A percentile compares a stretch with the other conserved stretches of the same genome.
These are phyloP conservation scores for Nigrospora oryzae DNA, from an alignment of 2,329 filamentous ascomycete species.

Conservation along the genomic window DNA sequence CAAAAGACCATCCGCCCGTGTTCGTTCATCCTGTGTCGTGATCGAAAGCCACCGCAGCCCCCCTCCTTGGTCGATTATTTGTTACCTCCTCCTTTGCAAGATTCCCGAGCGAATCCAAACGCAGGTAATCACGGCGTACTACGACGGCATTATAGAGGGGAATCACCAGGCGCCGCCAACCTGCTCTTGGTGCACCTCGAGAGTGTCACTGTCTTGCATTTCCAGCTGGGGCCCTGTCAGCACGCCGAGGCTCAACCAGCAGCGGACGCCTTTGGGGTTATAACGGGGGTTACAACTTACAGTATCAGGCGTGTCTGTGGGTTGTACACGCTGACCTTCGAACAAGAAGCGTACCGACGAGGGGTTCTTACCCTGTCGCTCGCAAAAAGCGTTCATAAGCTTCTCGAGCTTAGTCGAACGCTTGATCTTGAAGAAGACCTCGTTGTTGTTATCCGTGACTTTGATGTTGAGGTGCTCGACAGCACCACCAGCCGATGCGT, in stretches of 20 bases:
- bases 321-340: constrained; percentile 87
- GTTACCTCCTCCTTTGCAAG: too few relatives aligned
- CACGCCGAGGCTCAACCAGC: too few relatives aligned
- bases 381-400: constrained; percentile 96
- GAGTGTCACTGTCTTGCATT: constrained; percentile 91
- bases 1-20: too few relatives aligned
- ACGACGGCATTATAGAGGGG: background rate
- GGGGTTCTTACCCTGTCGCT: constrained; percentile 82
- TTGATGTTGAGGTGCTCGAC: constrained; percentile 95
- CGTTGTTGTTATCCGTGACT: constrained; percentile 98
- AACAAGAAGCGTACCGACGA: constrained; percentile 89
- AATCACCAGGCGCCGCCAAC: constrained; percentile 60
- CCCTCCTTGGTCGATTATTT: too few relatives aligned
- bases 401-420: constrained; percentile 91
- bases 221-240: constrained; percentile 57
- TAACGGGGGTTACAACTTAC: constrained; percentile 47
- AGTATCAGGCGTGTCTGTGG: constrained; percentile 80
- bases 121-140: too few relatives aligned
- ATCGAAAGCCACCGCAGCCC: too few relatives aligned
- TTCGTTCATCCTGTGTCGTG: too few relatives aligned
- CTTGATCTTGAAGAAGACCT: constrained; percentile 99
- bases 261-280: too few relatives aligned
- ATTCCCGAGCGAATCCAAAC: too few relatives aligned
- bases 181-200: constrained; percentile 97
- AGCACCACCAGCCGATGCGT: constrained; percentile 36